phyloP scores from a whole-genome alignment of 768 basidiomycete genomes.

The Rhizopogon roseolus region DNA sequence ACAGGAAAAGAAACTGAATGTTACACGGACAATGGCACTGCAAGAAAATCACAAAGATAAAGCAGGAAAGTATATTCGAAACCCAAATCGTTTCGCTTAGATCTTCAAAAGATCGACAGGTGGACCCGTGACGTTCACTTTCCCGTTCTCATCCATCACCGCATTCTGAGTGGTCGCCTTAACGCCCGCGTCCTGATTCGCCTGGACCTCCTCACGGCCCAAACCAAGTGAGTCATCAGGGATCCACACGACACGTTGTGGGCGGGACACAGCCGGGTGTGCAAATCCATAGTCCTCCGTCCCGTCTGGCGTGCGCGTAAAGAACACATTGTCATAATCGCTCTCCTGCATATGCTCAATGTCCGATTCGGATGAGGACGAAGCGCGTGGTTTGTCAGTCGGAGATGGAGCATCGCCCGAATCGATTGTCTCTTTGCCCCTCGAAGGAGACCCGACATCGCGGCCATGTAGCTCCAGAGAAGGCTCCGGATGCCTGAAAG shows the following conservation, averaged over 20 bases:
- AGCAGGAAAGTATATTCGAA: neutral
- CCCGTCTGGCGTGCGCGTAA: slow-evolving; percentile 21
- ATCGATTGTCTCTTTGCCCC: slow-evolving; percentile 11
- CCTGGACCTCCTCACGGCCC: slow-evolving; percentile 55
- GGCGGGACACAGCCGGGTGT: slow-evolving; percentile 74
- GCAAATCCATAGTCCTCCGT: slow-evolving; percentile 63
- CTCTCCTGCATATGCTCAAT: slow-evolving; percentile 2
- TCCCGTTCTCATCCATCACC: slow-evolving; percentile 56
- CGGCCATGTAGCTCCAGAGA: neutral
- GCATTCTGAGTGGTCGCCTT: slow-evolving; percentile 45
- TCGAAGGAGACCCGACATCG: slow-evolving; percentile 11
- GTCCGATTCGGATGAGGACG: neutral
- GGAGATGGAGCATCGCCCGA: slow-evolving; percentile 7
- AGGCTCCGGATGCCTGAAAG: slow-evolving; percentile 33
- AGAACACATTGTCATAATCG: slow-evolving; percentile 14
- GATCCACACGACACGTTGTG: slow-evolving; percentile 82
- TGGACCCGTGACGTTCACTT: slow-evolving; percentile 29
- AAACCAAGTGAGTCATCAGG: slow-evolving; percentile 70
- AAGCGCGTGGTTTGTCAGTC: neutral
- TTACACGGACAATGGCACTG: neutral
- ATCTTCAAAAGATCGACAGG: slow-evolving; percentile 26
- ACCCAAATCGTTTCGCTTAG: slow-evolving; percentile 4
- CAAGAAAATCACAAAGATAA: neutral
- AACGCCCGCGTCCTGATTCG: slow-evolving; percentile 49
- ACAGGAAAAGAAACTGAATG: neutral